Conservation (phyloP, 129 eudicot species). For the Artemisia annua region DNA sequence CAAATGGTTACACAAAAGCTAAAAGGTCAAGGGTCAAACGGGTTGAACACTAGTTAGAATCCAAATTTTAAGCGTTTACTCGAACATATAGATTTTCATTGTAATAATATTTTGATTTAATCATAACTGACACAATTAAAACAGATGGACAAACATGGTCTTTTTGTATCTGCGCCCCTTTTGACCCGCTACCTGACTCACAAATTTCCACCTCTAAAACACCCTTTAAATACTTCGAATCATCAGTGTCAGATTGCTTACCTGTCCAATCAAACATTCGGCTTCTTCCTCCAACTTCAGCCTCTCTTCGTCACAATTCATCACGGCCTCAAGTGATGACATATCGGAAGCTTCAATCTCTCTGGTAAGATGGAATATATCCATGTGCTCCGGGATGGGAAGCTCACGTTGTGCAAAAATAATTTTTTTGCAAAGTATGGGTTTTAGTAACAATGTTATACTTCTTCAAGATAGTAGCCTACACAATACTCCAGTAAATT, state of each 20-base stretch:
- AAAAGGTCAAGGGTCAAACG: too few species aligned
- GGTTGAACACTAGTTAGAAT: too few species aligned
- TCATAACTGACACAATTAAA: too few species aligned
- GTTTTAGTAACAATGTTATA: not conserved
- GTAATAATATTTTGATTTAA: too few species aligned
- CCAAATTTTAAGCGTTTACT: too few species aligned
- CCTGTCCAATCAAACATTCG: constrained; percentile 69
- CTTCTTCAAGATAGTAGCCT: not conserved
- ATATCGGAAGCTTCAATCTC: constrained; percentile 48
- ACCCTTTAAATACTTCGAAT: not conserved
- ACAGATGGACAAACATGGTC: too few species aligned
- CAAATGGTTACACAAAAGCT: too few species aligned
- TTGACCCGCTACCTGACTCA: not conserved
- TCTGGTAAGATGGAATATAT: too few species aligned
- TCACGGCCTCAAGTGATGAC: constrained; percentile 93
- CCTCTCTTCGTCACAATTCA: constrained; percentile 92
- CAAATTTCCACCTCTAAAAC: not conserved
- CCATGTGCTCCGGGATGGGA: too few species aligned
- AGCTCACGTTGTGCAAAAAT: too few species aligned
- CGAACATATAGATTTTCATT: too few species aligned
- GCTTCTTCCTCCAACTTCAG: constrained; percentile 75
- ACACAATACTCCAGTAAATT: not conserved
- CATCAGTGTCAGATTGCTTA: not conserved
- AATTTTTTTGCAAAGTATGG: too few species aligned
- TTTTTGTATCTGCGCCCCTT: not conserved